phyloP scores from a whole-genome alignment of 371 early-diverging fungal species.

The Fennellomyces sp. region DNA sequence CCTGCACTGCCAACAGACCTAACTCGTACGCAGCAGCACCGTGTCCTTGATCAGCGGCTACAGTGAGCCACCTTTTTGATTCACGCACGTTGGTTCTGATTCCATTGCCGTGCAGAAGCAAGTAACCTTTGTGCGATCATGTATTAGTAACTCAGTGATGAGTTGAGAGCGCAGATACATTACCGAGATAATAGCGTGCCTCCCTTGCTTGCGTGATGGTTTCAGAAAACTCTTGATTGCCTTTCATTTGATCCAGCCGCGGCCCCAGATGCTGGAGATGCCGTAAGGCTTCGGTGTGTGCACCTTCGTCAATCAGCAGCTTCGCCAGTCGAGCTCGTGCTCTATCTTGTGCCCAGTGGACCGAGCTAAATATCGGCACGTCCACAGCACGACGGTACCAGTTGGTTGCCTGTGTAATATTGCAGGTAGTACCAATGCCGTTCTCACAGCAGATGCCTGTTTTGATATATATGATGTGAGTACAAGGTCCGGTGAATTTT shows the following conservation, averaged over 20 bases:
- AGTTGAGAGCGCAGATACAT: neutral
- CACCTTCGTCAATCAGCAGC: slow-evolving; percentile 16
- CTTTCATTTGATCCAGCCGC: slow-evolving; percentile 23
- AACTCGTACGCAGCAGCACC: slow-evolving; percentile 19
- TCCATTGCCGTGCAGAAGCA: slow-evolving; percentile 13
- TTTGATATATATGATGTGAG: neutral
- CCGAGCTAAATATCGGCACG: neutral
- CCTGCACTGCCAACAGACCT: slow-evolving; percentile 16
- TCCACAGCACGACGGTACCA: slow-evolving; percentile 7
- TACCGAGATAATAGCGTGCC: slow-evolving; percentile 37
- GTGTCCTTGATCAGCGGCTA: slow-evolving; percentile 26
- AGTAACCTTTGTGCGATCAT: too few species aligned
- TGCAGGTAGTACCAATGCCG: slow-evolving; percentile 12
- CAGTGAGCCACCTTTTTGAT: slow-evolving; percentile 17
- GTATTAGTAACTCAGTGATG: neutral
- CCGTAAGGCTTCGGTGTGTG: slow-evolving; percentile 17
- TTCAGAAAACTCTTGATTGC: slow-evolving; percentile 23
- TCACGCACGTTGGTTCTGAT: neutral
- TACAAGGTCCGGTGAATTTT: neutral
- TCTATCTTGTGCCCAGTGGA: slow-evolving; percentile 31
- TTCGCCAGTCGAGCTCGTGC: slow-evolving; percentile 29
- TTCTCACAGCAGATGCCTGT: slow-evolving; percentile 24
- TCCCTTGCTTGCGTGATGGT: slow-evolving; percentile 31
- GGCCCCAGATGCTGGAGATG: slow-evolving; percentile 13
- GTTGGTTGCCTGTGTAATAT: slow-evolving; percentile 8